Conservation (phyloP, 2,329 filamentous ascomycete genomes). For the Scedosporium dehoogii region DNA sequence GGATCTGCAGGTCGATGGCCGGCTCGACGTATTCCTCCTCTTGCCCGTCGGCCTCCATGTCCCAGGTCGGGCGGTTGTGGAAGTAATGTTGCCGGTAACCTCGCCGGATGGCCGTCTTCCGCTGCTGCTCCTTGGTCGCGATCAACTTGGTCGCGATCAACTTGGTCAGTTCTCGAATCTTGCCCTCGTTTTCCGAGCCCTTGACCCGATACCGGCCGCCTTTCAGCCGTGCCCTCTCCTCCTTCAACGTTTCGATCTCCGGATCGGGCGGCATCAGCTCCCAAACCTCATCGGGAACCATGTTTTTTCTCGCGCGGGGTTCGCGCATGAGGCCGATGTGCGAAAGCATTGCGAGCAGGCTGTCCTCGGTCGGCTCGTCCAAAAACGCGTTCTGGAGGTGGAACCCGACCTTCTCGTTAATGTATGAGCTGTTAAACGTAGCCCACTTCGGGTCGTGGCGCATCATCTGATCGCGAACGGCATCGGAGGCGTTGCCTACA, state of each 20-base stretch:
- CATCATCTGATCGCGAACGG: conserved; percentile 19
- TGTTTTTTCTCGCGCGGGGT: conserved; percentile 16
- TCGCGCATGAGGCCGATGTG: conserved; percentile 19
- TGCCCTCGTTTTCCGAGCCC: conserved; percentile 13
- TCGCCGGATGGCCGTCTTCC: no score
- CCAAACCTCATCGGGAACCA: conserved; percentile 20
- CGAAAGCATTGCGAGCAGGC: conserved; percentile 13
- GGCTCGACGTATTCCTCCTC: conserved; percentile 14
- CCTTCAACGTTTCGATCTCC: conserved; percentile 16
- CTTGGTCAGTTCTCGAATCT: conserved; percentile 15
- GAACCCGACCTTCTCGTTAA: conserved; percentile 19
- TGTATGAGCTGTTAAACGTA: conserved; percentile 18
- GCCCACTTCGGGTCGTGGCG: conserved; percentile 17
- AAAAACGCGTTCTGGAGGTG: conserved; percentile 20
- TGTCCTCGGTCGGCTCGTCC: conserved; percentile 13
- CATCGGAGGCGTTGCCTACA: conserved; percentile 15
- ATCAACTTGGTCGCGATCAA: no score
- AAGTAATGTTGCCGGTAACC: conserved; percentile 18
- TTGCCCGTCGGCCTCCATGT: conserved; percentile 17
- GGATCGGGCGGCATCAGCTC: conserved; percentile 15
- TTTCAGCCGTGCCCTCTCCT: conserved; percentile 14
- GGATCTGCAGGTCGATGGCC: conserved; percentile 12
- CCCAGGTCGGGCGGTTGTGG: conserved; percentile 16
- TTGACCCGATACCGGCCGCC: conserved; percentile 16
- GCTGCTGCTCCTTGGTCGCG: no score